These are phyloP conservation scores for Morella rubra DNA, from an alignment of 306 rosid genomes.

Conservation along the genomic window DNA sequence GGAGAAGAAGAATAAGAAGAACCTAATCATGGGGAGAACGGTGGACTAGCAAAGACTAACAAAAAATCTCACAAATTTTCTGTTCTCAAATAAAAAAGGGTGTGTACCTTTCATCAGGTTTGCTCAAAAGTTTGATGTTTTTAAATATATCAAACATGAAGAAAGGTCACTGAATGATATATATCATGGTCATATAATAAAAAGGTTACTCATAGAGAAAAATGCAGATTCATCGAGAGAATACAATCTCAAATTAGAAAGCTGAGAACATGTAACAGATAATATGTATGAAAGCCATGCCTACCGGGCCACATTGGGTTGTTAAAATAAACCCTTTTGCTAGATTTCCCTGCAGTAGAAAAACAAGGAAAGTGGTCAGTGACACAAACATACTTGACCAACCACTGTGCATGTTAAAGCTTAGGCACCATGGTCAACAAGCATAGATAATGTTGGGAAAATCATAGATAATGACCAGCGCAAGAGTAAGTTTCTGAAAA, in stretches of 20 bases:
- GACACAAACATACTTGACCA: background rate
- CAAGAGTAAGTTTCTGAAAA: constrained; percentile 75
- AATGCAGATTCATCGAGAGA: background rate
- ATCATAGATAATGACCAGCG: constrained; percentile 66
- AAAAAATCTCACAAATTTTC: background rate
- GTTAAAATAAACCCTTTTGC: constrained; percentile 67
- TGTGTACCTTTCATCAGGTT: background rate
- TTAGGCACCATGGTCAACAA: constrained; percentile 11
- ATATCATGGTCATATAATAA: too few relatives aligned
- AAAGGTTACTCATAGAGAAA: background rate
- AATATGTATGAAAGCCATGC: constrained; percentile 15
- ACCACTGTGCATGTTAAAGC: background rate
- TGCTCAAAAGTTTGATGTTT: background rate
- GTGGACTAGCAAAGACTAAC: background rate
- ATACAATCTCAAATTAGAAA: background rate
- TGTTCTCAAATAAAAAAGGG: background rate
- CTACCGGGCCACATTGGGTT: constrained; percentile 99
- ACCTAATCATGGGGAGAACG: background rate
- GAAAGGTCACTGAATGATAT: background rate
- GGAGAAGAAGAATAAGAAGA: background rate
- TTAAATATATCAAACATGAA: background rate
- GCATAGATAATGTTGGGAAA: constrained; percentile 11
- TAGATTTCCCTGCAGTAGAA: constrained; percentile 49
- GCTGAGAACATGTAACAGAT: constrained; percentile 2
- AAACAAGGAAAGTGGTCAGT: constrained; percentile 11